These are phyloP conservation scores for Mycena belliarum DNA, from an alignment of 768 basidiomycete species.

Conservation along the genomic window DNA sequence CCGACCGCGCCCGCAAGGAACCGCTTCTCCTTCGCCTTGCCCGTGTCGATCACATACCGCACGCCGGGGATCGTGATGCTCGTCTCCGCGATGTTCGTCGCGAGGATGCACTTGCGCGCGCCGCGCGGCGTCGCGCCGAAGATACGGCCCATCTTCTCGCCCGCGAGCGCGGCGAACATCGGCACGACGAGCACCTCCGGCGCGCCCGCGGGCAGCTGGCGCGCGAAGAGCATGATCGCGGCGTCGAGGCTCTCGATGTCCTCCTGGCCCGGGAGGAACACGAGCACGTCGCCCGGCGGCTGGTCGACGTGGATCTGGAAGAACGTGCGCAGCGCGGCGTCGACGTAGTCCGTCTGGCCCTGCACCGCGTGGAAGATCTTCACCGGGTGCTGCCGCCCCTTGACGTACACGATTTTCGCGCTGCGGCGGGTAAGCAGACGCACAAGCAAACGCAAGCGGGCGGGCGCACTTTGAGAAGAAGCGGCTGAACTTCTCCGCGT, in stretches of 20 bases:
- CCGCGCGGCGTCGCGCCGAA: slow-evolving; percentile 67
- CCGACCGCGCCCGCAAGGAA: slow-evolving; percentile 71
- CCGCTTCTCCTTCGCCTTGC: slow-evolving; percentile 93
- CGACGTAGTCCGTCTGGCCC: slow-evolving; percentile 81
- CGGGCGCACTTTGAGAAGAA: slow-evolving; percentile 81
- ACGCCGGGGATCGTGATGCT: slow-evolving; percentile 97
- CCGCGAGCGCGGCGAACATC: slow-evolving; percentile 86
- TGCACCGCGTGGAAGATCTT: slow-evolving; percentile 75
- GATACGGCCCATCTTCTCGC: slow-evolving; percentile 73
- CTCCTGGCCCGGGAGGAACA: slow-evolving; percentile 96
- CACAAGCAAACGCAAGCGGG: no score
- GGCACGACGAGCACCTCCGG: slow-evolving; percentile 70
- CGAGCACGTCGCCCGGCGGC: slow-evolving; percentile 84
- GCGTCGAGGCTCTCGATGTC: slow-evolving; percentile 90
- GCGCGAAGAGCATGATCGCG: slow-evolving; percentile 68
- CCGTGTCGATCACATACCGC: slow-evolving; percentile 93
- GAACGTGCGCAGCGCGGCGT: slow-evolving; percentile 88
- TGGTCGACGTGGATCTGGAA: slow-evolving; percentile 88
- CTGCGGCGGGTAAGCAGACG: slow-evolving; percentile 37
- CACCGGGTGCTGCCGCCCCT: slow-evolving; percentile 93
- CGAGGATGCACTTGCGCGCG: slow-evolving; percentile 87
- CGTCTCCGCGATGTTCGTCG: slow-evolving; percentile 98
- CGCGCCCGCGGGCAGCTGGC: slow-evolving; percentile 60
- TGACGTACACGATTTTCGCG: slow-evolving; percentile 85
- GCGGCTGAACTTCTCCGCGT: slow-evolving; percentile 89